Percentiles rank a stretch among this genome's conserved stretches.
These are phyloP conservation scores for Phytophthora boehmeriae DNA, from an alignment of 352 stramenopile genomes.

Conservation along the genomic window DNA sequence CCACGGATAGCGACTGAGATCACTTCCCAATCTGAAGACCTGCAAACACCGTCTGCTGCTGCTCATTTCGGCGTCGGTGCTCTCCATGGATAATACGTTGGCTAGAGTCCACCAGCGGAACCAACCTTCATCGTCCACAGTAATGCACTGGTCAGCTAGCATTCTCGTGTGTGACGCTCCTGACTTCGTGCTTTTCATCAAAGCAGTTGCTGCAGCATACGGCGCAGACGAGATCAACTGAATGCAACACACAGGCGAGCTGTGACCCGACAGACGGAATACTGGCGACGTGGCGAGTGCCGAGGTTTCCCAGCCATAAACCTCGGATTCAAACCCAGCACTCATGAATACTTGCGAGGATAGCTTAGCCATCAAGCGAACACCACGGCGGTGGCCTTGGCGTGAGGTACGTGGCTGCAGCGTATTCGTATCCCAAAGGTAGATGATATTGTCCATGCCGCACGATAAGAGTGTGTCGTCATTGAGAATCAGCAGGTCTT, in stretches of 20 bases:
- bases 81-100: constrained; percentile 68
- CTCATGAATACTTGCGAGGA: constrained; percentile 76
- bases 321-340: constrained; percentile 75
- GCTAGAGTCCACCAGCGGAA: constrained; percentile 86
- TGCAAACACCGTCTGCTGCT: constrained; percentile 64
- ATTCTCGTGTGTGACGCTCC: constrained; percentile 24
- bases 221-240: constrained; percentile 56
- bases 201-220: constrained; percentile 30
- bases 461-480: constrained; percentile 70
- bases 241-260: constrained; percentile 69
- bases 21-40: constrained; percentile 70
- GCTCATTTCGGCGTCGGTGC: constrained; percentile 58
- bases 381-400: constrained; percentile 63
- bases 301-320: constrained; percentile 79
- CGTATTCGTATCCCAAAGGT: constrained; percentile 68
- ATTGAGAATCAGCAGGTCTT: constrained; percentile 80
- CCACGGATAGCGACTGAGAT: constrained; percentile 66
- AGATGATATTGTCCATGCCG: constrained; percentile 80
- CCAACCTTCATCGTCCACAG: constrained; percentile 80
- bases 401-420: constrained; percentile 53
- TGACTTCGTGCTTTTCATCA: constrained; percentile 20
- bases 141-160: constrained; percentile 73
- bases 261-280: constrained; percentile 74
- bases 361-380: constrained; percentile 66
- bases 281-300: constrained; percentile 60